Evolutionary conservation across 2,329 filamentous ascomycete species (phyloP).

Genomic region (Fusarium sp.): DNA sequence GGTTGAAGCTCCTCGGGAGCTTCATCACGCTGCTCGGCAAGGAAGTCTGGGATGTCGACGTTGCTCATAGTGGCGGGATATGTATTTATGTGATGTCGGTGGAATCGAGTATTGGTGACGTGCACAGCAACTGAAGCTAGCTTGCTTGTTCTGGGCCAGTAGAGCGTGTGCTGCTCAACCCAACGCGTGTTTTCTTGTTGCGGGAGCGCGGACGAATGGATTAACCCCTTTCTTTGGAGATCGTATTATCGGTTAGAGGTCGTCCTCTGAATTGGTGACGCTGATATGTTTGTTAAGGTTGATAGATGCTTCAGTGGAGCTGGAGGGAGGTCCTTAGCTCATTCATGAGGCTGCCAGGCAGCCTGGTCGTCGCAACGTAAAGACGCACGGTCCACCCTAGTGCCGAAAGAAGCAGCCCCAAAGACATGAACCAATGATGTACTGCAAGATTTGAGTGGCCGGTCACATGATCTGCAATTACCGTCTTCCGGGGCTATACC

Average conservation of each 20-base stretch:
- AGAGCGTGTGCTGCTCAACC: conserved; percentile 14
- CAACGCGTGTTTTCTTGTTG: background rate
- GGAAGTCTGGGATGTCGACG: conserved; percentile 91
- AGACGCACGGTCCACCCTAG: conserved; percentile 43
- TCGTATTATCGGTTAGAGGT: conserved; percentile 7
- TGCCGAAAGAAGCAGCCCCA: background rate
- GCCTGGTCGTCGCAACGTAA: conserved; percentile 54
- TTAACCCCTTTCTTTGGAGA: background rate
- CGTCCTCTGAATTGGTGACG: conserved; percentile 6
- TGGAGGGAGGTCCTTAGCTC: conserved; percentile 42
- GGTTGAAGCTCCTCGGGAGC: conserved; percentile 90
- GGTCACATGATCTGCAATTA: conserved; percentile 48
- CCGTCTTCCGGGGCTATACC: conserved; percentile 45
- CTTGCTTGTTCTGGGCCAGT: conserved; percentile 39
- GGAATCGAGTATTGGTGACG: conserved; percentile 28
- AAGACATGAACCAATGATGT: conserved; percentile 27
- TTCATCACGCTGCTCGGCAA: conserved; percentile 88
- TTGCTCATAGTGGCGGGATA: conserved; percentile 74
- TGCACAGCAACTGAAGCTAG: conserved; percentile 43
- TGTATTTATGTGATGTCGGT: conserved; percentile 24
- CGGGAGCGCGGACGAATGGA: background rate
- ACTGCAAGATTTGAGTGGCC: conserved; percentile 43
- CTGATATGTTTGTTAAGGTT: conserved; percentile 22
- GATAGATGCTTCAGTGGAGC: conserved; percentile 42
- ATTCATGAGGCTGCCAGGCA: conserved; percentile 57